phyloP scores from a whole-genome alignment of 306 rosid genomes.

The Sophora flavescens region DNA sequence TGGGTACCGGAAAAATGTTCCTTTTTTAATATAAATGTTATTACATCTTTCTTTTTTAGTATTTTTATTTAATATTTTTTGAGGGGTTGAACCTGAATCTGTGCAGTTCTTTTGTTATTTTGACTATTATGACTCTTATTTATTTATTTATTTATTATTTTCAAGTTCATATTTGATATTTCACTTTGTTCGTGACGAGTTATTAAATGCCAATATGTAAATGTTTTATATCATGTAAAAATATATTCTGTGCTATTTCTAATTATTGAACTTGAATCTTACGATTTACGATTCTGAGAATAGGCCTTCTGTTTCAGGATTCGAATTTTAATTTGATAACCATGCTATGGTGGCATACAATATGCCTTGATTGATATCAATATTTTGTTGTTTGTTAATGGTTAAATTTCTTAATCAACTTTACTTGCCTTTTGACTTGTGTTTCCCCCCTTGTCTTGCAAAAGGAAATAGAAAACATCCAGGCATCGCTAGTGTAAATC shows the following conservation, averaged over 20 bases:
- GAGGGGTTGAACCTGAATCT: background rate
- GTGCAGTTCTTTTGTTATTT: background rate
- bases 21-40: too few relatives aligned
- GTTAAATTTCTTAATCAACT: constrained; percentile 4
- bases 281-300: background rate
- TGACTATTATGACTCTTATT: background rate
- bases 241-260: constrained; percentile 7
- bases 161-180: background rate
- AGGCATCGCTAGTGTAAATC: constrained; percentile 24
- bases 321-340: background rate
- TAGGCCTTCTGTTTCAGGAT: background rate
- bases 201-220: background rate
- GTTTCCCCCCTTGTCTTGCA: constrained; percentile 35
- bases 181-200: constrained; percentile 5
- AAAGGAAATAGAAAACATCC: constrained; percentile 33
- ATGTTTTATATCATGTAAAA: background rate
- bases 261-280: background rate
- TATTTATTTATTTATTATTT: background rate
- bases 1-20: background rate
- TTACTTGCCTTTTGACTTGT: constrained; percentile 12
- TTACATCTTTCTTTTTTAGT: background rate
- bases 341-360: background rate
- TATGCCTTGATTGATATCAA: background rate
- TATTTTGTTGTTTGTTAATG: constrained; percentile 25
- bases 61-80: too few relatives aligned